phyloP scores from a whole-genome alignment of 2,329 filamentous ascomycete genomes.

The Exophiala lecanii-corni region DNA sequence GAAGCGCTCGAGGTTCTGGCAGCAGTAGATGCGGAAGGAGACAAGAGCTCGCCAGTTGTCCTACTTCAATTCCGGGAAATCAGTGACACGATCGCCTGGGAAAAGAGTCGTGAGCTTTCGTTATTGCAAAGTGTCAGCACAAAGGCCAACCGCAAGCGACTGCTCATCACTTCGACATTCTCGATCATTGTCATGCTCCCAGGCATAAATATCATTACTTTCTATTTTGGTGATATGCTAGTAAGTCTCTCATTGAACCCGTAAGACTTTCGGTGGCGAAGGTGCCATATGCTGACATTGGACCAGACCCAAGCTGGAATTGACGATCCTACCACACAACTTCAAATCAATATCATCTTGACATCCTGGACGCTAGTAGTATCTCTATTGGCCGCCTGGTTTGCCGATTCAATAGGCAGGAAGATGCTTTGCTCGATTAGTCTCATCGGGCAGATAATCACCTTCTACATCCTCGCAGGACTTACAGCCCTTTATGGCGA shows the following conservation, averaged over 20 bases:
- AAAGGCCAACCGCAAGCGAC: conserved; percentile 34
- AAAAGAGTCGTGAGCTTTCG: conserved; percentile 34
- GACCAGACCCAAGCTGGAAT: conserved; percentile 40
- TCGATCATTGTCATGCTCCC: conserved; percentile 32
- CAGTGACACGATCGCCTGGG: conserved; percentile 43
- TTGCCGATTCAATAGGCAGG: conserved; percentile 42
- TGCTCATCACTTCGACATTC: conserved; percentile 36
- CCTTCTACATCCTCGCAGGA: conserved; percentile 49
- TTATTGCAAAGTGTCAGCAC: conserved; percentile 25
- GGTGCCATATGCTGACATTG: not conserved
- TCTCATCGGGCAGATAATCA: conserved; percentile 37
- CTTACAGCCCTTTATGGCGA: conserved; percentile 43
- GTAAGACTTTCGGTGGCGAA: conserved; percentile 13
- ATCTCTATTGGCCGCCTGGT: conserved; percentile 41
- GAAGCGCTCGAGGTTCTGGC: conserved; percentile 42
- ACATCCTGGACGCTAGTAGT: conserved; percentile 47
- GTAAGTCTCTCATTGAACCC: too few relatives aligned
- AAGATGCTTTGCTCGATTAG: conserved; percentile 34
- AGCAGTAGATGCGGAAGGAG: conserved; percentile 42
- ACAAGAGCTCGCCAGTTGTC: conserved; percentile 37
- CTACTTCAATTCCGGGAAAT: conserved; percentile 44
- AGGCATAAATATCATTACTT: conserved; percentile 41
- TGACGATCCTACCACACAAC: conserved; percentile 39
- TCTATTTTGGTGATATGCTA: conserved; percentile 42
- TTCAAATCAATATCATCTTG: conserved; percentile 48